Evolutionary conservation across 495 filamentous ascomycete species (phyloP).

Genomic region (Penicillium cataractarum): DNA sequence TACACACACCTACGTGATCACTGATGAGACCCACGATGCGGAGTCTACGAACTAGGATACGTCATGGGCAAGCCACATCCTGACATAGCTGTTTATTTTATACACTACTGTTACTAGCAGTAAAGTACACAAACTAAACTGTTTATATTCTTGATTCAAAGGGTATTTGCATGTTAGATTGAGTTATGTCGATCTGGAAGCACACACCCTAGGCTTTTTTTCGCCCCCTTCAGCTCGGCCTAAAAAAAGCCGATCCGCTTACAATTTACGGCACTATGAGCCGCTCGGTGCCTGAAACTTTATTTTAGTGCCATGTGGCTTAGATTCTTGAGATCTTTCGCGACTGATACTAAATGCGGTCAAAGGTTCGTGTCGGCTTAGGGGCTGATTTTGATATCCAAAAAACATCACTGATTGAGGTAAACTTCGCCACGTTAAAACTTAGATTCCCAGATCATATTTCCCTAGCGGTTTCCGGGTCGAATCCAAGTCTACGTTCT

Average conservation of each 20-base stretch:
- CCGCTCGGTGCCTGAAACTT: constrained; percentile 12
- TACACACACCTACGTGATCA: too few relatives aligned
- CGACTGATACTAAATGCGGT: neutral
- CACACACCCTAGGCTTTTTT: neutral
- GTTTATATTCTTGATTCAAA: neutral
- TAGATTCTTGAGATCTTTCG: neutral
- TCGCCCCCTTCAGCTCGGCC: constrained; percentile 1
- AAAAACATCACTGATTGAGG: too few relatives aligned
- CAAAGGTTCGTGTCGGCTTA: neutral
- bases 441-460: neutral
- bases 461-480: neutral
- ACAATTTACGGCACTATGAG: neutral
- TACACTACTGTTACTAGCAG: neutral
- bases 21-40: neutral
- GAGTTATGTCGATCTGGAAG: neutral
- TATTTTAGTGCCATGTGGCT: constrained; percentile 14
- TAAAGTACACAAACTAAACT: neutral
- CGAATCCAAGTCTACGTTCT: neutral
- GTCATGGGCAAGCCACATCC: neutral
- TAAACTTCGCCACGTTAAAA: too few relatives aligned
- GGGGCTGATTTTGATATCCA: neutral
- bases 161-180: neutral
- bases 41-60: neutral
- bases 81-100: neutral
- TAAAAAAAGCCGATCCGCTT: neutral